These are phyloP conservation scores for Leptodermis oblonga DNA, from an alignment of 257 asterid genomes.

Conservation along the genomic window DNA sequence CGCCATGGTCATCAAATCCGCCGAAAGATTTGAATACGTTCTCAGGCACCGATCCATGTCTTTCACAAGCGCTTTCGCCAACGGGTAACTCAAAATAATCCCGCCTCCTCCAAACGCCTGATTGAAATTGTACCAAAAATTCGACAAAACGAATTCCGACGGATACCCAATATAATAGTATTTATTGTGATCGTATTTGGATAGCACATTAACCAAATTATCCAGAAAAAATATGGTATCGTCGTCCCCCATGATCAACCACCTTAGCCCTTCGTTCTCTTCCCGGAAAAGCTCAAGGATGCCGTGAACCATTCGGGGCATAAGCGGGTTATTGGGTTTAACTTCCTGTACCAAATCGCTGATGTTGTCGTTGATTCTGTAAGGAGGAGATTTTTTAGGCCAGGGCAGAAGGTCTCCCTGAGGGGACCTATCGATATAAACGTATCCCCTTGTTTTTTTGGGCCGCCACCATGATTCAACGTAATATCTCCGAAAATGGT, in stretches of 20 bases:
- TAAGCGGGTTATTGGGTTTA: constrained; percentile 7
- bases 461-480: constrained; percentile 37
- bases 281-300: constrained; percentile 31
- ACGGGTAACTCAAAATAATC: constrained; percentile 25
- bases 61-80: constrained; percentile 22
- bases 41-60: constrained; percentile 25
- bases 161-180: constrained; percentile 28
- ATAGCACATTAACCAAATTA: constrained; percentile 21
- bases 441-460: constrained; percentile 15
- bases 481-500: constrained; percentile 25
- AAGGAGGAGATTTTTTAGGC: constrained; percentile 26
- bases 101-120: constrained; percentile 42
- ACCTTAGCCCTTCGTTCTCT: constrained; percentile 21
- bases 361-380: constrained; percentile 19
- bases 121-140: constrained; percentile 21
- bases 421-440: constrained; percentile 26
- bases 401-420: constrained; percentile 23
- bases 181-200: constrained; percentile 25
- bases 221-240: constrained; percentile 27
- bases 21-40: constrained; percentile 19
- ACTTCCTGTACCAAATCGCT: constrained; percentile 9
- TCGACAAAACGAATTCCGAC: constrained; percentile 25
- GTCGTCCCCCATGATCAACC: constrained; percentile 37
- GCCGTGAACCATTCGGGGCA: constrained; percentile 33
- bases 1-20: constrained; percentile 25